Conservation (phyloP, 2,329 filamentous ascomycete species). For the Aureobasidium sp. region DNA sequence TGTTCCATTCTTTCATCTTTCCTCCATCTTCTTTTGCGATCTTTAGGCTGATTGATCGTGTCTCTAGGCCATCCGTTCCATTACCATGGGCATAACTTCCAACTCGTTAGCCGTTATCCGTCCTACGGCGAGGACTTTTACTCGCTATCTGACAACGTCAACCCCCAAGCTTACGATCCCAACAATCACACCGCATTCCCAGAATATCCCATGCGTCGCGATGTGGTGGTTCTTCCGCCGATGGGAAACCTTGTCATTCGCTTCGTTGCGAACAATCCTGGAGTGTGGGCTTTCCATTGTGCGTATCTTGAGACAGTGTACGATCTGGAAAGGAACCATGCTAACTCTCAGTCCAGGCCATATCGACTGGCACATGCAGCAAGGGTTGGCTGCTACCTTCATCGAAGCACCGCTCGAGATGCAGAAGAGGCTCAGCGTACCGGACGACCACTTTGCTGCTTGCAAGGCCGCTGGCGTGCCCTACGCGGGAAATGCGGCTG, state of each 20-base stretch:
- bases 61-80: conserved; percentile 53
- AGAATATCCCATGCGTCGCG: conserved; percentile 39
- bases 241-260: conserved; percentile 47
- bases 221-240: conserved; percentile 46
- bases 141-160: conserved; percentile 13
- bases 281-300: conserved; percentile 19
- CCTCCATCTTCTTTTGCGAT: conserved; percentile 19
- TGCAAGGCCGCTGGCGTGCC: conserved; percentile 48
- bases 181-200: conserved; percentile 30
- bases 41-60: neutral
- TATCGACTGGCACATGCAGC: conserved; percentile 45
- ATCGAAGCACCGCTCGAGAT: conserved; percentile 47
- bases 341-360: conserved; percentile 25
- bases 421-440: conserved; percentile 52
- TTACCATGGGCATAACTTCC: conserved; percentile 69
- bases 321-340: conserved; percentile 3
- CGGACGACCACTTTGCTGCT: conserved; percentile 49
- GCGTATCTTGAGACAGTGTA: neutral
- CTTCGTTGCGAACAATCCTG: conserved; percentile 47
- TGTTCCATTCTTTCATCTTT: neutral
- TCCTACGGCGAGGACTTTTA: conserved; percentile 26
- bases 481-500: conserved; percentile 63
- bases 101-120: conserved; percentile 37
- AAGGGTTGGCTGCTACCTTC: conserved; percentile 43
- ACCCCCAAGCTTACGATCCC: conserved; percentile 16